Base-by-base conservation (phyloP, 768 basidiomycete species). In the Russula emetica region DNA sequence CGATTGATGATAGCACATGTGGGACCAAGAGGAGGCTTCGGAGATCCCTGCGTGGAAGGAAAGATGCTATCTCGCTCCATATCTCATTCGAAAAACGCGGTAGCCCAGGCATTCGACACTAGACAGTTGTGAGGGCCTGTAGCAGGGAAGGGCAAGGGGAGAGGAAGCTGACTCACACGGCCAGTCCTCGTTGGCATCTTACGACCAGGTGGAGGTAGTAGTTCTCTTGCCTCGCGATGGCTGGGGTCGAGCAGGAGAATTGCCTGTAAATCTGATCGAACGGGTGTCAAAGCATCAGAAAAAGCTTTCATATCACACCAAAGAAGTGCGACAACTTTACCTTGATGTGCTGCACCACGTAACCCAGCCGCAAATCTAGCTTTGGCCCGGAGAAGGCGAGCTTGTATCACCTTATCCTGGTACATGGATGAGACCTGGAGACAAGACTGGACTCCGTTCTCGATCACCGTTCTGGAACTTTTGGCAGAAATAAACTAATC, bases 401-500 rank as follows among this genome's bases (percentile, higher is more conserved):
- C 86, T 70, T 80, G 83, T 24, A 84, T 82, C 10, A 82, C 73
- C 57, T 79, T 82, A 69, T 79, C 77, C 11, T 81, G 72, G 45
- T 80, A 76, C 49, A 84, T 75, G 13, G 81, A 80, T 20, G 79
- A 76, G 55, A 88, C 79, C 67, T 82, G 80, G 47, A 90, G 76
- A 67, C 85, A 85, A 5, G 86, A 87, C 73, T 87, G 85, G 63
- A 87, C 84, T 53, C 85, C 86, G 71, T 88, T 89, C 76, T 90
- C 87, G 75, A 88, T 82, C 69, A 83, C 77, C 11, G 80, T 80
- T 74, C 83, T 82, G 73, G 80, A 83, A 55, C 81, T 82, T 50
- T 66, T 38, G 60, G 66, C 56, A 55, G n/a, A 54, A 45, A 47
- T 13, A 22, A 20, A 18, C 22, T 13, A 5, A 28, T 47, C 13